These are phyloP conservation scores for Aspergillus sp. DNA, from an alignment of 2,329 filamentous ascomycete genomes.

Conservation along the genomic window DNA sequence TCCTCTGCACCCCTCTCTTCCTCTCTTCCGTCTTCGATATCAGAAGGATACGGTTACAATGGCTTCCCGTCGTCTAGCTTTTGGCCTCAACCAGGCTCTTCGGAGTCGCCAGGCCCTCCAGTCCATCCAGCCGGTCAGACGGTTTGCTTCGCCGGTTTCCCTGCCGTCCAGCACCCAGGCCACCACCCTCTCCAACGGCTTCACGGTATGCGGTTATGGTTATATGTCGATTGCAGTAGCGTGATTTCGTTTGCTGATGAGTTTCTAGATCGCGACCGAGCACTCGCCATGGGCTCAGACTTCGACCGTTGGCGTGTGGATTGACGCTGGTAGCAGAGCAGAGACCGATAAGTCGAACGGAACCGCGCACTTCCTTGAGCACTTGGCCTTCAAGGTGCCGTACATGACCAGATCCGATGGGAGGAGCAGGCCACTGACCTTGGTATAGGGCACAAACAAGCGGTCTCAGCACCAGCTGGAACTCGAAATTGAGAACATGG, in stretches of 20 bases:
- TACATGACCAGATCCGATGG: not conserved
- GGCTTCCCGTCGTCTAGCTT: conserved; percentile 95
- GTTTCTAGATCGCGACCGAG: conserved; percentile 80
- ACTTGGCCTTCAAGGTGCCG: conserved; percentile 96
- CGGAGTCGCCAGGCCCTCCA: conserved; percentile 79
- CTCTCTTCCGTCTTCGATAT: conserved; percentile 44
- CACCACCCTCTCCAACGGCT: conserved; percentile 92
- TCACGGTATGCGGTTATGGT: conserved; percentile 60
- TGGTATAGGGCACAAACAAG: conserved; percentile 68
- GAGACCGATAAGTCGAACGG: conserved; percentile 98
- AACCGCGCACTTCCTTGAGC: conserved; percentile 98
- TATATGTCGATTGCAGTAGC: conserved; percentile 9
- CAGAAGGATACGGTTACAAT: conserved; percentile 46
- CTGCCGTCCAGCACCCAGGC: conserved; percentile 77
- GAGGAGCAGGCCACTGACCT: conserved; percentile 8
- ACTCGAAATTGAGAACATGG: conserved; percentile 99
- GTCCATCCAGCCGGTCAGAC: conserved; percentile 65
- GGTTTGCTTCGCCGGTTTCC: conserved; percentile 78
- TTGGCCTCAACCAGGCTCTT: conserved; percentile 85
- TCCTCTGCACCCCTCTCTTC: conserved; percentile 38
- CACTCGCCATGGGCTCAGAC: conserved; percentile 98
- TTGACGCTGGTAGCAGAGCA: conserved; percentile 94
- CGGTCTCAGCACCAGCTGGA: conserved; percentile 95
- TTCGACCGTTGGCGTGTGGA: conserved; percentile 97
- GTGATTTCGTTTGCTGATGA: conserved; percentile 22